Base-by-base conservation (phyloP, 805 yeast species). In the Jamesozyma rosinii region DNA sequence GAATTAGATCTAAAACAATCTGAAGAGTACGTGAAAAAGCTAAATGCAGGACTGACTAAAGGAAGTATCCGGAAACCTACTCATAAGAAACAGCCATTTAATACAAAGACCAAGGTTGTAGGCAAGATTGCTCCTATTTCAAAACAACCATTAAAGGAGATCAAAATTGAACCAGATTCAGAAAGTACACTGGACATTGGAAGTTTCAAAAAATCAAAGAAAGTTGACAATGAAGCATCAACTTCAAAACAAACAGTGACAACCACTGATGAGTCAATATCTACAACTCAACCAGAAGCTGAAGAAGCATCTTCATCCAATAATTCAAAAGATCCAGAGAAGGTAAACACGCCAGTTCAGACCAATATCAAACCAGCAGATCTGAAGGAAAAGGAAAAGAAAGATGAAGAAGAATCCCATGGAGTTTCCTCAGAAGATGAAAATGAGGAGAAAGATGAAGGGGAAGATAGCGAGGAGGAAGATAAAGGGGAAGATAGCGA, bases 11-110 rank as follows among this genome's bases (percentile, higher is more conserved):
- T 63, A 9, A 54, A 50, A 35, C 31, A 44, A 6, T 57, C 58
- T 9, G 53, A 60, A 19, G 59, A 55, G 21, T 46, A 43, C 30
- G 35, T 66, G 19, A 63, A 57, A 42, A 52, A 49, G 37, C 31
- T 58, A 17, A 51, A 59, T 11, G 11, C 11, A 8, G 11, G 11
- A 24, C 10, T 11, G 11, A 8, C 29, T 6, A 24, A 6, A 8
- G 11, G 11, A 24, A 6, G 10, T 8, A 24, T 24, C 11, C 11
- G 10, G 29, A 24, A 24, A 24, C 11, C 6, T 11, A 24, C 6
- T 24, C 6, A 6, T 8, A 11, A 11, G 11, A 24, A 24, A 24
- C 29, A 8, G 29, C 6, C 6, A 24, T 8, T 8, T 24, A 6
- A 24, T 8, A 9, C 21, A 18, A 20, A 9, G 6, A 35, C 5